Percentiles rank a stretch among this genome's conserved stretches.
Conservation (phyloP, 139 green algal species). For the Chlamydomonas sphaeroides region DNA sequence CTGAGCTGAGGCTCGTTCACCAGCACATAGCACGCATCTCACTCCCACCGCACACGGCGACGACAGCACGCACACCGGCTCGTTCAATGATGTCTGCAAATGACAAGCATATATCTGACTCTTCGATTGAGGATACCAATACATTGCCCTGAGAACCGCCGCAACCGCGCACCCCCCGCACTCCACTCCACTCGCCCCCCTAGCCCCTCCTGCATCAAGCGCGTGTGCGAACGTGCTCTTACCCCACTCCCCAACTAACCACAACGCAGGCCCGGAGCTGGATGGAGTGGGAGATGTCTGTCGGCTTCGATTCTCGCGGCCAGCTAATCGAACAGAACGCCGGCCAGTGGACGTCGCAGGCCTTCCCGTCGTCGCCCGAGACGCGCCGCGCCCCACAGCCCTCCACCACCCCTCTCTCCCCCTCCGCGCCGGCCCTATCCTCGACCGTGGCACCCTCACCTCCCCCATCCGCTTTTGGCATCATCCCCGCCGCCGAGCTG, state of each 20-base stretch:
- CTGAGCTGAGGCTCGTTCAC: constrained; percentile 41
- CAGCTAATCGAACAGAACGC: constrained; percentile 54
- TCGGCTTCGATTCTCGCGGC: constrained; percentile 46
- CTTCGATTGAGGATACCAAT: background rate
- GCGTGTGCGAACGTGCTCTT: no score
- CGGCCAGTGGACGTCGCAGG: constrained; percentile 27
- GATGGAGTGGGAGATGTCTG: constrained; percentile 60
- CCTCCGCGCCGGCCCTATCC: no score
- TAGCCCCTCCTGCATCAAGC: no score
- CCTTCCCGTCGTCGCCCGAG: background rate
- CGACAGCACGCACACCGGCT: no score
- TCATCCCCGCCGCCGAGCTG: background rate
- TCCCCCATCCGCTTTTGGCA: no score
- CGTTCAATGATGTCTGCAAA: constrained; percentile 14
- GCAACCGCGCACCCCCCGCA: no score
- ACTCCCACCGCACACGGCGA: no score
- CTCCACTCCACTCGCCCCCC: no score
- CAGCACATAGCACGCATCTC: no score
- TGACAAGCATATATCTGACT: constrained; percentile 43
- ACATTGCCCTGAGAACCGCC: constrained; percentile 22
- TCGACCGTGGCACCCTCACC: no score
- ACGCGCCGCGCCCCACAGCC: background rate
- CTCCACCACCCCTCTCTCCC: background rate
- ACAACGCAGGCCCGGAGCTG: constrained; percentile 61
- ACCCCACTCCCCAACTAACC: no score